phyloP scores from a whole-genome alignment of 148 eudicot species.

The Simmondsia chinensis region DNA sequence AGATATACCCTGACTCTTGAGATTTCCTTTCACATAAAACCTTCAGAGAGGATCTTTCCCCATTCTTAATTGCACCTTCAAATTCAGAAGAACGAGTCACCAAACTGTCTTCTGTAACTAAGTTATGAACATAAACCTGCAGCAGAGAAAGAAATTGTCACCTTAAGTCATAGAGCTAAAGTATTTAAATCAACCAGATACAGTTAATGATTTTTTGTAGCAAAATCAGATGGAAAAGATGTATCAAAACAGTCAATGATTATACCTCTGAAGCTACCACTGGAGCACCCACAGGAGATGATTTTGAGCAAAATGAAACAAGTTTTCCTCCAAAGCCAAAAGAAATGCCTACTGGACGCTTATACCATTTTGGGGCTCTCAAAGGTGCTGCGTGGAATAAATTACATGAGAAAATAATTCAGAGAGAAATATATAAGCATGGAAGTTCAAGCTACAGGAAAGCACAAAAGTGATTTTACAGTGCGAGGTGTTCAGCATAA shows the following conservation, averaged over 20 bases:
- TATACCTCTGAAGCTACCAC: slow-evolving; percentile 73
- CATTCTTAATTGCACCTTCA: slow-evolving; percentile 85
- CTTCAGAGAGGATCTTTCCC: slow-evolving; percentile 71
- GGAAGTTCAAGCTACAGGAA: not conserved
- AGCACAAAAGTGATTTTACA: too few species aligned
- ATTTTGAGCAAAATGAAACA: slow-evolving; percentile 40
- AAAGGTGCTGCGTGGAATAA: slow-evolving; percentile 43
- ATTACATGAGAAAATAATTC: not conserved
- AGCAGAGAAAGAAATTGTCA: slow-evolving; percentile 5
- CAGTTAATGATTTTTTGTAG: too few species aligned
- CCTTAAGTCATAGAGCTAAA: not conserved
- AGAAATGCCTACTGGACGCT: slow-evolving; percentile 77
- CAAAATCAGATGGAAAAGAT: too few species aligned
- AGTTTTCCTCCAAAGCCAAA: slow-evolving; percentile 99
- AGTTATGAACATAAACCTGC: slow-evolving; percentile 71
- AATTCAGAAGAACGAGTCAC: slow-evolving; percentile 81
- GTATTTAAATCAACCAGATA: not conserved
- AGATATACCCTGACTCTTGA: slow-evolving; percentile 70
- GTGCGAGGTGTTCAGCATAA: too few species aligned
- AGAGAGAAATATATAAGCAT: not conserved
- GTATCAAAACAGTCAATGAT: too few species aligned
- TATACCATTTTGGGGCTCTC: slow-evolving; percentile 92
- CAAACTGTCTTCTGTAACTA: slow-evolving; percentile 73
- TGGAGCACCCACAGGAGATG: slow-evolving; percentile 31
- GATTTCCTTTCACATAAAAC: slow-evolving; percentile 71